A percentile compares a stretch with the other conserved stretches of the same genome.
Conservation (phyloP, 2,329 filamentous ascomycete genomes). For the Diaporthe sp. region DNA sequence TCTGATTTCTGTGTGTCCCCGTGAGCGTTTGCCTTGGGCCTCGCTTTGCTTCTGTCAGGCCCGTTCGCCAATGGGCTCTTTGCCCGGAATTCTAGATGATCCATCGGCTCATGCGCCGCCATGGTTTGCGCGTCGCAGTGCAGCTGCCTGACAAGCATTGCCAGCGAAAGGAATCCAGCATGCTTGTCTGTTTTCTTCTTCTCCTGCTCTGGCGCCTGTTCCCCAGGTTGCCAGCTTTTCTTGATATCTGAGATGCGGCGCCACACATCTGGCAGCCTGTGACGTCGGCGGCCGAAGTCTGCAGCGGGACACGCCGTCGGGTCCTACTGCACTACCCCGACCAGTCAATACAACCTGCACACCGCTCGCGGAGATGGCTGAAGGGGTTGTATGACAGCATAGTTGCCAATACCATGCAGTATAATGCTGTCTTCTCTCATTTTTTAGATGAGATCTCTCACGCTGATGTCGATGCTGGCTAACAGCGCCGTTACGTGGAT, state of each 20-base stretch:
- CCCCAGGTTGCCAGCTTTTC: background rate
- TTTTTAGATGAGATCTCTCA: conserved; percentile 9
- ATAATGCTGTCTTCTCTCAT: background rate
- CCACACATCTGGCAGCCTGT: conserved; percentile 10
- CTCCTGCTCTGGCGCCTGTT: background rate
- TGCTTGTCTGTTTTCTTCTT: background rate
- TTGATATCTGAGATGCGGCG: conserved; percentile 21
- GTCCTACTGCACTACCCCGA: background rate
- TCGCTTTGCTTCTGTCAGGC: conserved; percentile 1
- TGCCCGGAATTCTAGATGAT: conserved; percentile 1
- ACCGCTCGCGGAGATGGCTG: background rate
- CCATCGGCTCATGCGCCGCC: background rate
- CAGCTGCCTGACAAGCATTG: conserved; percentile 22
- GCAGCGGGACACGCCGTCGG: conserved; percentile 12
- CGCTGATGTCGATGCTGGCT: conserved; percentile 22
- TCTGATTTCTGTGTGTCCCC: background rate
- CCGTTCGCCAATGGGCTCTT: conserved; percentile 5
- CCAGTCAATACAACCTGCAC: background rate
- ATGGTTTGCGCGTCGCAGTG: background rate
- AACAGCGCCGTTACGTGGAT: background rate
- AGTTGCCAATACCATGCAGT: background rate
- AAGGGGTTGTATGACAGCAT: background rate
- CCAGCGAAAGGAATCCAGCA: background rate
- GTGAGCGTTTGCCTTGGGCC: conserved; percentile 8
- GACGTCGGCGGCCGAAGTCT: conserved; percentile 26